Evolutionary conservation across 352 stramenopile genomes (phyloP), one percentile per base, ranked within the genome.

Genomic region (Pythium phragmiticola): DNA sequence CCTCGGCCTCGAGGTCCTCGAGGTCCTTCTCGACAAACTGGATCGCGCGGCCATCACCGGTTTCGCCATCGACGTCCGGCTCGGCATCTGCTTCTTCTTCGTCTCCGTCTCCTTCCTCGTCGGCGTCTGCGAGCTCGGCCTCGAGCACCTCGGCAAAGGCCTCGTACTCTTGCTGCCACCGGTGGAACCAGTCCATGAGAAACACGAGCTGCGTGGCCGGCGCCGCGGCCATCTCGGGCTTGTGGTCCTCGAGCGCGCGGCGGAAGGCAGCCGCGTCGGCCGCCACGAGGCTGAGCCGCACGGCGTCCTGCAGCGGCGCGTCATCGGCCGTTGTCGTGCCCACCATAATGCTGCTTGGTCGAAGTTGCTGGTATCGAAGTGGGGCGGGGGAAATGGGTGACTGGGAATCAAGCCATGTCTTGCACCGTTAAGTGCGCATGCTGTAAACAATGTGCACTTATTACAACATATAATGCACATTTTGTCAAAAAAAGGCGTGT

Each of bases 141-240:
- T 88, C 83, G 11, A 90, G 53, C 28, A 92, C 78, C 53, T 89
- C 79, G 57, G 86, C 78, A 50, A 90, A 89, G 36, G 82, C 78
- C 58, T 94, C 84, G 74, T 92, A 94, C 72, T 94, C 82, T 57
- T 90, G 86, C 66, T 94, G 86, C 86, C 86, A 94, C 56, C 76
- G 82, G 73, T 94, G 82, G 66, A 94, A 82, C 80, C 82, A 94
- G 51, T 94, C 74, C 86, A 94, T 92, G 59, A 94, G 73, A 60
- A 76, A 88, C 50, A 87, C 69, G 19, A 93, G 72, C 52, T 80
- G 82, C 34, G 75, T 53, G 43, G 71, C 70, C 33, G 70, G 16
- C 37, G 37, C 33, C 21, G 28, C 54, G 17, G 57, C 55, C 49
- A 73, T 56, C 17, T 69, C 73, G 13, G 63, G 59, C 46, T 37